Conservation (phyloP, 2,329 filamentous ascomycete species). For the Aspergillus texensis region DNA sequence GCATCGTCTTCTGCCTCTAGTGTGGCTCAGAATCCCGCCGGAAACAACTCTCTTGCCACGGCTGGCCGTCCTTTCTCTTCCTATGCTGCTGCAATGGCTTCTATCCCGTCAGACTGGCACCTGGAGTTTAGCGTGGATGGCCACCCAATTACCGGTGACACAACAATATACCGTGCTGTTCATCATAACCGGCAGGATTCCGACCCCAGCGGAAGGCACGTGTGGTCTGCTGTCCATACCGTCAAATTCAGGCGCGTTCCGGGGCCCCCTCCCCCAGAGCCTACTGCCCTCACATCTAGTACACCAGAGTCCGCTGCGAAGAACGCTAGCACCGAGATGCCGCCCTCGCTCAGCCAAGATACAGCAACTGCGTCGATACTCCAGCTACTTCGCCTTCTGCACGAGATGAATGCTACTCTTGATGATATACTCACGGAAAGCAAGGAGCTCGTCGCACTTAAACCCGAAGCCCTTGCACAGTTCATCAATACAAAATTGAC, state of each 20-base stretch:
- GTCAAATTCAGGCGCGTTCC: constrained; percentile 88
- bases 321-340: constrained; percentile 64
- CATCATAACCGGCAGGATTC: constrained; percentile 67
- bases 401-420: constrained; percentile 89
- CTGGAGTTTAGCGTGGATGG: constrained; percentile 90
- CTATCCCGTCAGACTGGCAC: constrained; percentile 90
- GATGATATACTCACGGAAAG: constrained; percentile 86
- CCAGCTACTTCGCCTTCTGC: constrained; percentile 82
- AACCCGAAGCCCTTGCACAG: constrained; percentile 81
- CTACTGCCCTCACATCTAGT: constrained; percentile 61
- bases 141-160: constrained; percentile 84
- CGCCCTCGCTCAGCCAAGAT: constrained; percentile 79
- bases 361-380: constrained; percentile 86
- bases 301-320: constrained; percentile 53
- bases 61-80: constrained; percentile 66
- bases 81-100: constrained; percentile 81
- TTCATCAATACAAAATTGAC: constrained; percentile 99
- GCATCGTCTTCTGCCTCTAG: constrained; percentile 39
- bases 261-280: constrained; percentile 77
- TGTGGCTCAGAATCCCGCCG: constrained; percentile 24
- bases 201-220: constrained; percentile 69
- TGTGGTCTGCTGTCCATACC: constrained; percentile 88
- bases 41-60: constrained; percentile 53
- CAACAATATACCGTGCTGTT: constrained; percentile 92
- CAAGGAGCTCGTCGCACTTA: constrained; percentile 69